Base-by-base conservation (phyloP, 805 yeast genomes). In the Candida verbasci region DNA sequence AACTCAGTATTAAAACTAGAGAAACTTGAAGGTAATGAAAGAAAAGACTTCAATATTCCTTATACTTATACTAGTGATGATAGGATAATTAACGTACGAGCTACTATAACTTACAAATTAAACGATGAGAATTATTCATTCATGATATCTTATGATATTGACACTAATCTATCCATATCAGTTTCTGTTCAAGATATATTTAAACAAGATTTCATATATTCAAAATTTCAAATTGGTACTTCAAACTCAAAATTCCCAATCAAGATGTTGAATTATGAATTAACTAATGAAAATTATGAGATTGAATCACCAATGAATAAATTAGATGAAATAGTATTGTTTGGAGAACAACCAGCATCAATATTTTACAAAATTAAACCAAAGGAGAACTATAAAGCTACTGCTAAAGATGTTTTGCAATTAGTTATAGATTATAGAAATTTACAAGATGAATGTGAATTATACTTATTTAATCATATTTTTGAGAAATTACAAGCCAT, bases 121-220 rank as follows among this genome's bases (percentile, higher is more conserved):
- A 48, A 52, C 6, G 49, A 44, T 4, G 50, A 45, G 17, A 31
- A 15, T 5, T 55, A 47, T 44, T 37, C 48, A 34, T 52, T 57
- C 43, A 9, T 31, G 24, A 35, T 62, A 9, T 52, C 50, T 14
- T 49, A 58, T 4, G 62, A 59, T 26, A 50, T 82, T 5, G 80
- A 82, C 41, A 73, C 79, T 5, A 57, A 74, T 1, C 61, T 86
- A 25, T 66, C 74, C 4, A 60, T 85, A 6, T 80, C 87, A 0
- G 93, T 85, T 1, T 78, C 86, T 2, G 94, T 85, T 2, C 91
- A 84, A 48, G 95, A 86, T 53, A 77, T 80, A 9, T 85, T 84
- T 62, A 74, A 77, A 44, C 55, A 72, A 3, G 54, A 71, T 12
- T 59, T 66, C 20, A 58, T 86, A 1, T 80, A 74, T 44, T 78